These are phyloP conservation scores for Rhizopogon salebrosus DNA, from an alignment of 768 basidiomycete genomes.

Conservation along the genomic window DNA sequence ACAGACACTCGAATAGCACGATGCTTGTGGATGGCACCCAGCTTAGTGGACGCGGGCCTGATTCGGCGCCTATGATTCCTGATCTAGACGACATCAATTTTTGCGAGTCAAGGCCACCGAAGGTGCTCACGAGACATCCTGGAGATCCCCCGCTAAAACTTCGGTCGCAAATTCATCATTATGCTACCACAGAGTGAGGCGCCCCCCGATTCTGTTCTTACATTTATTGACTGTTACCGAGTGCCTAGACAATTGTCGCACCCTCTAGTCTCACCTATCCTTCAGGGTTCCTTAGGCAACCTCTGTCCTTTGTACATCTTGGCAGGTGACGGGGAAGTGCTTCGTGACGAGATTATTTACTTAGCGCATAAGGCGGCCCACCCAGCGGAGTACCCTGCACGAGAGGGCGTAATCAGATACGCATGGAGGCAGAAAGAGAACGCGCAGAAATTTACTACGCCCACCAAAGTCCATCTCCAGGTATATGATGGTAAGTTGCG, in stretches of 20 bases:
- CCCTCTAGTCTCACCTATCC: slow-evolving; percentile 67
- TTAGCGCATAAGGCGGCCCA: slow-evolving; percentile 76
- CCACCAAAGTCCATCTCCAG: slow-evolving; percentile 69
- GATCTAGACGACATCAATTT: slow-evolving; percentile 21
- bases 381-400: slow-evolving; percentile 58
- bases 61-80: neutral
- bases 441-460: slow-evolving; percentile 41
- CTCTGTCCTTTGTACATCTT: slow-evolving; percentile 73
- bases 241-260: slow-evolving; percentile 49
- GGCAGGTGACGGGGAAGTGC: slow-evolving; percentile 67
- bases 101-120: slow-evolving; percentile 53
- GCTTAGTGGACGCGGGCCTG: neutral
- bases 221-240: neutral
- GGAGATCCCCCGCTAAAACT: slow-evolving; percentile 41
- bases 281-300: slow-evolving; percentile 70
- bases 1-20: neutral
- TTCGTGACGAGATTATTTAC: slow-evolving; percentile 76
- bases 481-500: slow-evolving; percentile 58
- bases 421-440: slow-evolving; percentile 47
- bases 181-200: slow-evolving; percentile 66
- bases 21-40: neutral
- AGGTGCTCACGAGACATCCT: slow-evolving; percentile 48
- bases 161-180: slow-evolving; percentile 69
- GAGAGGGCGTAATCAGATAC: slow-evolving; percentile 45
- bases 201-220: neutral